A percentile compares a stretch with the other conserved stretches of the same genome.
Evolutionary conservation across 768 basidiomycete genomes (phyloP).

Genomic region (Trametopsis cervina): DNA sequence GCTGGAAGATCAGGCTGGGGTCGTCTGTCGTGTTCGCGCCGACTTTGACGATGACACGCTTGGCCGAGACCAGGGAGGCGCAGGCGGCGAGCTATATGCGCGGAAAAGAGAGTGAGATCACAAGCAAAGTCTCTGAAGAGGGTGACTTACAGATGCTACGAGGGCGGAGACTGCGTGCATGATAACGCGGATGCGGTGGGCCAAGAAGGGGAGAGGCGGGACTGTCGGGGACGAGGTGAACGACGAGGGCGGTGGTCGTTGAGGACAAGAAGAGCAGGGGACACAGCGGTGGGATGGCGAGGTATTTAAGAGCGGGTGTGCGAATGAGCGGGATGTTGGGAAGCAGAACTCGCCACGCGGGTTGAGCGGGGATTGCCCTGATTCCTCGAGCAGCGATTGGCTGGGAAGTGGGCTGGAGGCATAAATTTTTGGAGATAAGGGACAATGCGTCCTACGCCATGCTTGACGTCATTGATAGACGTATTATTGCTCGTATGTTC

Average conservation of each 20-base stretch:
- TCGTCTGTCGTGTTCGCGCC: conserved; percentile 40
- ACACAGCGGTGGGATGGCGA: background rate
- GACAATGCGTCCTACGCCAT: background rate
- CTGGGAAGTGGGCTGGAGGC: no score
- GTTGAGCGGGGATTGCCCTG: background rate
- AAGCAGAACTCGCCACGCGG: background rate
- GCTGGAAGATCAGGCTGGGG: conserved; percentile 39
- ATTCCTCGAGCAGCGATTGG: background rate
- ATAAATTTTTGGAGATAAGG: no score
- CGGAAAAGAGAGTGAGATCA: background rate
- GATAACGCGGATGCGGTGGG: conserved; percentile 4
- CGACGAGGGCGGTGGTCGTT: no score
- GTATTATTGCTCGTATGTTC: background rate
- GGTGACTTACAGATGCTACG: conserved; percentile 17
- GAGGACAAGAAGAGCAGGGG: no score
- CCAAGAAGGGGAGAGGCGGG: conserved; percentile 2
- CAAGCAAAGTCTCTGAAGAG: background rate
- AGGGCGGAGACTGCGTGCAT: conserved; percentile 17
- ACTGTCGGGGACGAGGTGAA: conserved; percentile 12
- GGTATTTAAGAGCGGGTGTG: background rate
- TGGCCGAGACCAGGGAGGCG: conserved; percentile 24
- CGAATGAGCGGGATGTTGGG: background rate
- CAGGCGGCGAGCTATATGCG: conserved; percentile 5
- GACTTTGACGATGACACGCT: conserved; percentile 37
- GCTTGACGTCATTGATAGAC: background rate